phyloP scores from a whole-genome alignment of 441 rosid genomes.

The Bruguiera hainesii region DNA sequence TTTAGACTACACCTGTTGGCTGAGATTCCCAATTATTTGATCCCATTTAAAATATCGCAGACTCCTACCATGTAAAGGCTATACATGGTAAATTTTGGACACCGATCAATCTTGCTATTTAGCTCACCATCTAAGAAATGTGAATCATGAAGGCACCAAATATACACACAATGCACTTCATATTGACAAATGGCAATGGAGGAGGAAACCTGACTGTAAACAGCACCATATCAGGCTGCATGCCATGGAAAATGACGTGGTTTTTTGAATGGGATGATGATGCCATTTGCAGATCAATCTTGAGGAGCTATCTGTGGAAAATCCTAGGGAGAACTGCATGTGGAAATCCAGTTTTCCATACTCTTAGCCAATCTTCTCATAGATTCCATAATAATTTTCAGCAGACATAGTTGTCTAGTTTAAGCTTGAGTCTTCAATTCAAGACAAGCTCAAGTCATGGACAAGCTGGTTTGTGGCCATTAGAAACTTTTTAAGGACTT shows the following conservation, averaged over 20 bases:
- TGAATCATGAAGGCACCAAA: constrained; percentile 7
- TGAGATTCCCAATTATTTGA: constrained; percentile 8
- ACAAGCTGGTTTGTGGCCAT: constrained; percentile 43
- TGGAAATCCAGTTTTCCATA: no score
- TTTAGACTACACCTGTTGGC: not conserved
- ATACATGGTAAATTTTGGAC: no score
- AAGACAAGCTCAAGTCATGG: constrained; percentile 33
- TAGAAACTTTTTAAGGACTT: constrained; percentile 22
- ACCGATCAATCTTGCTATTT: constrained; percentile 1
- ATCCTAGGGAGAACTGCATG: no score
- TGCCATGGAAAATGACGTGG: constrained; percentile 14
- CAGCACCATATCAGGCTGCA: constrained; percentile 94
- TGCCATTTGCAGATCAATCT: no score
- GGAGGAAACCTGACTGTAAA: constrained; percentile 63
- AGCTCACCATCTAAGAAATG: constrained; percentile 11
- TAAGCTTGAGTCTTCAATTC: no score
- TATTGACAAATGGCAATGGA: constrained; percentile 17
- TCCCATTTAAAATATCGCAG: not conserved
- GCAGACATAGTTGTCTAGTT: no score
- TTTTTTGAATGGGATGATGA: no score
- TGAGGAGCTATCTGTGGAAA: no score
- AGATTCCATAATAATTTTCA: no score
- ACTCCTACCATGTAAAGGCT: not conserved
- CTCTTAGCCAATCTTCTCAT: no score
- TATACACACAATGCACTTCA: constrained; percentile 2